phyloP scores from a whole-genome alignment of 257 asterid genomes.

The Primulina eburnea region DNA sequence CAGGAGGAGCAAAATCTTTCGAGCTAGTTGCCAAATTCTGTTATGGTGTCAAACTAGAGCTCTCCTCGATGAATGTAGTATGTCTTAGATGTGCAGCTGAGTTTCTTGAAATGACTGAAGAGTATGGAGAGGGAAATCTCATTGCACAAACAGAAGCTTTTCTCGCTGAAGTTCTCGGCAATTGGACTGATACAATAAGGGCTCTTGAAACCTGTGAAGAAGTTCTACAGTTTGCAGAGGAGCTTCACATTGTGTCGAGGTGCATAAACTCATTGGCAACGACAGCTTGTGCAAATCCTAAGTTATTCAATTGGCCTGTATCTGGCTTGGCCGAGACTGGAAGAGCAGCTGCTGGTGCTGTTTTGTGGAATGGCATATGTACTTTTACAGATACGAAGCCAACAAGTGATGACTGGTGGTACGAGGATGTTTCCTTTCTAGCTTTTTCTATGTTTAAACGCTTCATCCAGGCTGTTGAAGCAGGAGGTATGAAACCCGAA shows the following conservation, averaged over 20 bases:
- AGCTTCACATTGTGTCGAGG: slow-evolving; percentile 63
- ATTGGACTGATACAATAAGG: slow-evolving; percentile 77
- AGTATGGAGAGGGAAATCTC: slow-evolving; percentile 78
- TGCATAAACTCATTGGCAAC: slow-evolving; percentile 77
- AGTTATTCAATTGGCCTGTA: slow-evolving; percentile 53
- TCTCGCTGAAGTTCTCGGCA: slow-evolving; percentile 55
- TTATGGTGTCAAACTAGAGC: slow-evolving; percentile 72
- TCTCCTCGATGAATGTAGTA: slow-evolving; percentile 67
- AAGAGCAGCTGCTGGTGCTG: slow-evolving; percentile 17
- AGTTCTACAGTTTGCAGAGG: slow-evolving; percentile 63
- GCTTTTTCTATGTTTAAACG: slow-evolving; percentile 61
- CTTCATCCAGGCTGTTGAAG: slow-evolving; percentile 65
- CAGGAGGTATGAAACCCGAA: slow-evolving; percentile 60
- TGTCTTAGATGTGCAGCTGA: slow-evolving; percentile 82
- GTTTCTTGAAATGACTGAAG: slow-evolving; percentile 77
- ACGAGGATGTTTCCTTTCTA: slow-evolving; percentile 77
- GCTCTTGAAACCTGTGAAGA: slow-evolving; percentile 84
- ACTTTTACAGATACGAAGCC: slow-evolving; percentile 25
- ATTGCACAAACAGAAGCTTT: slow-evolving; percentile 56
- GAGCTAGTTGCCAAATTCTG: slow-evolving; percentile 83
- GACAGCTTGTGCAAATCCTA: slow-evolving; percentile 72
- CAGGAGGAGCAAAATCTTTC: slow-evolving; percentile 87
- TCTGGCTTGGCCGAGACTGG: slow-evolving; percentile 34
- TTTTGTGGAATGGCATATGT: slow-evolving; percentile 65
- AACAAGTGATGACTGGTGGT: slow-evolving; percentile 76